phyloP scores from a whole-genome alignment of 2,329 filamentous ascomycete species.

The Fusarium tupiense region DNA sequence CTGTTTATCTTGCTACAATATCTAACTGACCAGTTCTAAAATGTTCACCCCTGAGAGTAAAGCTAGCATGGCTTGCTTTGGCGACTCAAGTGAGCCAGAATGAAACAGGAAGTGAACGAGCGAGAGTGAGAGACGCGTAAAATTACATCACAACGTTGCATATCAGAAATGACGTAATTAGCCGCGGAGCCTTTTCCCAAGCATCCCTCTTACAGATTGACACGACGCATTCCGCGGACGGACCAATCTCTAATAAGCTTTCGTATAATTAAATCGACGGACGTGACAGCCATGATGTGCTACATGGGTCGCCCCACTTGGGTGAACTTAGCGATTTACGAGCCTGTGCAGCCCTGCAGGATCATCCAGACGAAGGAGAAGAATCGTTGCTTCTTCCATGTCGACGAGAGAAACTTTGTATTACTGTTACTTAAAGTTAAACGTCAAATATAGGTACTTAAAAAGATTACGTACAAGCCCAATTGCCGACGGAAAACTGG shows the following conservation, averaged over 20 bases:
- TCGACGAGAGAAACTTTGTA: neutral
- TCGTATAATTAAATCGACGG: neutral
- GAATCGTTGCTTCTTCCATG: neutral
- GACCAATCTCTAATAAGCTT: neutral
- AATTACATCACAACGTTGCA: neutral
- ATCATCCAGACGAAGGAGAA: neutral
- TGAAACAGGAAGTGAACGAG: neutral
- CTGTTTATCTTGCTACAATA: neutral
- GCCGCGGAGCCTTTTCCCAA: neutral
- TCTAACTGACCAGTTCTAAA: rapidly evolving
- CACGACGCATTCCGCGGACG: neutral
- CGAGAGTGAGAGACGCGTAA: neutral
- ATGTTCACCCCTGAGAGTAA: too few relatives aligned
- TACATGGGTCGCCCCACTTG: neutral
- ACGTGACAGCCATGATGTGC: neutral
- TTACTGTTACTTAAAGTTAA: neutral
- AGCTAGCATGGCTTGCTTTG: neutral
- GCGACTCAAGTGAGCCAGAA: neutral
- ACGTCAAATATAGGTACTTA: neutral
- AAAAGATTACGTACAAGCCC: neutral
- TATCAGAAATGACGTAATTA: neutral
- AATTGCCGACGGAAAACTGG: neutral
- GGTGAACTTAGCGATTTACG: neutral
- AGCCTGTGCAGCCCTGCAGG: neutral
- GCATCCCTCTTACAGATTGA: neutral